Percentiles rank a stretch among this genome's conserved stretches.
Evolutionary conservation across 2,329 filamentous ascomycete genomes (phyloP).

Genomic region (Colletotrichum sp.): DNA sequence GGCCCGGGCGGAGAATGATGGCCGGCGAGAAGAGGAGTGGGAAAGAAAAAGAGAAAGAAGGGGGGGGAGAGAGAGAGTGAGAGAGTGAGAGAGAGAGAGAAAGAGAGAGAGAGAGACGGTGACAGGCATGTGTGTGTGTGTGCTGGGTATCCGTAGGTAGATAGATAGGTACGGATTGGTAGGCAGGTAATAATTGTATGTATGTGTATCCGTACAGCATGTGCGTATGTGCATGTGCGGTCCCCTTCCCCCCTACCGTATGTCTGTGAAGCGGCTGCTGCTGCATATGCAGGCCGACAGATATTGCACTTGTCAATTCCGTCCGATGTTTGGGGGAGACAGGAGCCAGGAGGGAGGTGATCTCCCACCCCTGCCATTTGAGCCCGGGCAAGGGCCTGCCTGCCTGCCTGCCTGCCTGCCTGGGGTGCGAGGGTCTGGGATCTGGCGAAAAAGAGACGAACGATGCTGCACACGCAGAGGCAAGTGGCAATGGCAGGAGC

Average conservation of each 20-base stretch:
- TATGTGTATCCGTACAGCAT: background rate
- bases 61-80: background rate
- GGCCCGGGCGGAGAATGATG: background rate
- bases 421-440: background rate
- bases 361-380: background rate
- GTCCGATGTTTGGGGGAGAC: conserved; percentile 3
- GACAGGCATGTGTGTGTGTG: background rate
- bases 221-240: background rate
- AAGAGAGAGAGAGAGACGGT: background rate
- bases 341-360: background rate
- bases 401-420: background rate
- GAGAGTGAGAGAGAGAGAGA: background rate
- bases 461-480: background rate
- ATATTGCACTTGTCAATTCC: conserved; percentile 4
- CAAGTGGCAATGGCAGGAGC: background rate
- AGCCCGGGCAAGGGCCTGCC: background rate
- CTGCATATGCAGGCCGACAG: background rate
- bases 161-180: background rate
- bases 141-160: background rate
- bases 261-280: background rate
- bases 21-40: background rate
- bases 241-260: background rate
- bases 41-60: background rate
- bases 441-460: background rate
- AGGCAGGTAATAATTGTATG: background rate